Conservation (phyloP, 78 protist species). For the Dictyostelium brefeldianum region DNA sequence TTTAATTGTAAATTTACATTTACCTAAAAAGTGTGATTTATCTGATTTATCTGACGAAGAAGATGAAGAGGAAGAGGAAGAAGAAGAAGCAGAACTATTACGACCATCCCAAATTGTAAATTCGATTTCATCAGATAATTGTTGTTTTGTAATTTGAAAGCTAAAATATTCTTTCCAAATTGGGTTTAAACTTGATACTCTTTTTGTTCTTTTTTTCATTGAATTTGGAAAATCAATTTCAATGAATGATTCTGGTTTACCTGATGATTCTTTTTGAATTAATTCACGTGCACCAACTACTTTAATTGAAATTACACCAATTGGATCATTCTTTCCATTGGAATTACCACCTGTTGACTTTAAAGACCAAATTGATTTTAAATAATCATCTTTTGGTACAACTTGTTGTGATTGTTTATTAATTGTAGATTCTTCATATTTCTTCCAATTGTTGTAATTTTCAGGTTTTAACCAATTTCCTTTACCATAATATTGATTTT, state of each 20-base stretch:
- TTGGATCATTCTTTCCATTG: conserved; percentile 7
- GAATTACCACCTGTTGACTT: neutral
- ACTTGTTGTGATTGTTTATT: conserved; percentile 8
- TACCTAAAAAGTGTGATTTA: conserved; percentile 34
- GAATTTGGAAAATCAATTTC: conserved; percentile 25
- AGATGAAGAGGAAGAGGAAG: neutral
- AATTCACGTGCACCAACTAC: conserved; percentile 51
- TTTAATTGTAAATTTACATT: conserved; percentile 38
- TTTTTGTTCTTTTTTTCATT: conserved; percentile 43
- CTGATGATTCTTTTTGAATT: conserved; percentile 14
- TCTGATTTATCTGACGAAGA: neutral
- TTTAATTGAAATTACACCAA: conserved; percentile 65
- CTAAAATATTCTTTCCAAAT: conserved; percentile 55
- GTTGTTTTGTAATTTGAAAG: conserved; percentile 31
- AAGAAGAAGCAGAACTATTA: neutral
- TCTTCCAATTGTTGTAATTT: conserved; percentile 18
- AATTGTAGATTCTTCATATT: conserved; percentile 23
- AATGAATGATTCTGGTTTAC: conserved; percentile 23
- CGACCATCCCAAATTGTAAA: neutral
- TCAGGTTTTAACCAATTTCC: neutral
- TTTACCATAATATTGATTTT: conserved; percentile 27
- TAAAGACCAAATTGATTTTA: conserved; percentile 47
- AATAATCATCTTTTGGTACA: conserved; percentile 39
- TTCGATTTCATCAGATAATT: conserved; percentile 13
- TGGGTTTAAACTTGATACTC: conserved; percentile 10